Evolutionary conservation across 2,329 filamentous ascomycete genomes (phyloP).

Genomic region (Botrytis squamosa): DNA sequence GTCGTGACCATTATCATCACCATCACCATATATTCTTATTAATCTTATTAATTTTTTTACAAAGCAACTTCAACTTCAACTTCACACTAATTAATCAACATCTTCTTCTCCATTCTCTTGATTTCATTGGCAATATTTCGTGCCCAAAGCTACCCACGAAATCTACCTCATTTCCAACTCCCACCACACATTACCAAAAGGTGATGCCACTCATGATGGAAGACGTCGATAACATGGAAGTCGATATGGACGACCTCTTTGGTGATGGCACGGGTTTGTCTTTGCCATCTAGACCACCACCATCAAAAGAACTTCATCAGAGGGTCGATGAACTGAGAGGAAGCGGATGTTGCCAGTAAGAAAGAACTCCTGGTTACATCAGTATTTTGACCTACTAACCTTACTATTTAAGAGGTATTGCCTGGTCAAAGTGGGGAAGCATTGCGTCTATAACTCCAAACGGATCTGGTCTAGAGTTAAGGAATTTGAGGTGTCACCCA

Average conservation of each 20-base stretch:
- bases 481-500: conserved; percentile 67
- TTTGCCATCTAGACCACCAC: conserved; percentile 49
- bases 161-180: not conserved
- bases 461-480: conserved; percentile 68
- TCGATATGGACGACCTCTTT: conserved; percentile 70
- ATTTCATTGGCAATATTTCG: not conserved
- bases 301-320: conserved; percentile 65
- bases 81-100: not conserved
- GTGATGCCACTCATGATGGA: conserved; percentile 56
- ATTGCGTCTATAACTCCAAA: conserved; percentile 78
- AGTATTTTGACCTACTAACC: conserved; percentile 3
- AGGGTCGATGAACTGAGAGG: conserved; percentile 74
- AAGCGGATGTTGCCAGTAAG: conserved; percentile 80
- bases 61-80: too few relatives aligned
- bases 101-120: not conserved
- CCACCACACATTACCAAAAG: not conserved
- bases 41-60: not conserved
- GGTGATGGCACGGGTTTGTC: conserved; percentile 64
- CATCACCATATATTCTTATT: not conserved
- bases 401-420: conserved; percentile 60
- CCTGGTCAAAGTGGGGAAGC: conserved; percentile 85
- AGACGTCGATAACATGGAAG: conserved; percentile 52
- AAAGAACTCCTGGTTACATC: conserved; percentile 28
- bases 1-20: not conserved
- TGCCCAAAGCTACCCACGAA: not conserved